Evolutionary conservation across 2,329 filamentous ascomycete species (phyloP).

Genomic region (Fusarium miscanthi): DNA sequence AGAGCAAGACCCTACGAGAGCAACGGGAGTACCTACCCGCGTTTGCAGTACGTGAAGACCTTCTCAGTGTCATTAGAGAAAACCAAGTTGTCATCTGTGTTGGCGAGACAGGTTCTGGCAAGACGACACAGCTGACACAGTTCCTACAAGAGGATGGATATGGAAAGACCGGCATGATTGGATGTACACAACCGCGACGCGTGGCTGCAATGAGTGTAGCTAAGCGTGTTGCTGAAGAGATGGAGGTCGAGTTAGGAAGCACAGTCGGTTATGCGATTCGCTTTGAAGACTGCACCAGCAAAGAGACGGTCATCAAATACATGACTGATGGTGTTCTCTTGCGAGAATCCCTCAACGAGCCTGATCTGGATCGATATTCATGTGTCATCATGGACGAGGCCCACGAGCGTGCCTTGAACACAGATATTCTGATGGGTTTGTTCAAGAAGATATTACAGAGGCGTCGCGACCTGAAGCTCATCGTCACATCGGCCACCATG

Average conservation of each 20-base stretch:
- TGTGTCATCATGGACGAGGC: constrained; percentile 99
- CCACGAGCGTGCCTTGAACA: constrained; percentile 95
- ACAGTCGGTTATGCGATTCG: constrained; percentile 96
- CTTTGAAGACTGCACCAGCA: constrained; percentile 97
- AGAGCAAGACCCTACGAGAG: constrained; percentile 88
- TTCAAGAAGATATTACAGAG: constrained; percentile 97
- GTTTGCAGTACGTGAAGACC: constrained; percentile 94
- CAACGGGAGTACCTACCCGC: constrained; percentile 94
- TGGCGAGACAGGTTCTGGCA: constrained; percentile 96
- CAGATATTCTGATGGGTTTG: constrained; percentile 95
- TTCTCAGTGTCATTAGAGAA: constrained; percentile 90
- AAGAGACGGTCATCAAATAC: constrained; percentile 96
- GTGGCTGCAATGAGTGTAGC: constrained; percentile 99
- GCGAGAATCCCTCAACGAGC: constrained; percentile 91
- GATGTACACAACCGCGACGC: constrained; percentile 94
- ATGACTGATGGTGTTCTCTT: constrained; percentile 98
- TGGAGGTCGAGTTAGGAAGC: constrained; percentile 90
- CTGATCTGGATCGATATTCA: constrained; percentile 94
- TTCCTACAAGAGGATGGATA: constrained; percentile 97
- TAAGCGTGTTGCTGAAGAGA: constrained; percentile 97
- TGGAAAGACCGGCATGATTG: constrained; percentile 86
- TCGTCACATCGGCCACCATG: constrained; percentile 98
- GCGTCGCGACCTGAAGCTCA: constrained; percentile 90
- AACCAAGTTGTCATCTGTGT: constrained; percentile 98
- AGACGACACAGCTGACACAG: constrained; percentile 97